These are phyloP conservation scores for Panaeolus papilionaceus DNA, from an alignment of 768 basidiomycete species.

Conservation along the genomic window DNA sequence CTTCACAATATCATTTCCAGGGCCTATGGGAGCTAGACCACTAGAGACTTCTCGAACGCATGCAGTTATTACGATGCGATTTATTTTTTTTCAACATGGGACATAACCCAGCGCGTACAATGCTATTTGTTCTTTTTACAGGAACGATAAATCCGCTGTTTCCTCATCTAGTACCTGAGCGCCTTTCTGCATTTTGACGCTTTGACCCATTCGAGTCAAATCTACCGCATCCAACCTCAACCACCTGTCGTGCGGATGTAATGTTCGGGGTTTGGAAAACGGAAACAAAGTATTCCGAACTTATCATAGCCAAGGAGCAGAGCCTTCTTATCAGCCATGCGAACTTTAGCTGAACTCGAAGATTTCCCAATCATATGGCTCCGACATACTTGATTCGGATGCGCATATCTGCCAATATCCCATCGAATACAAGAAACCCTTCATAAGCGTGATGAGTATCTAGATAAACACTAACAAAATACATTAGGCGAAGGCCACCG, in stretches of 20 bases:
- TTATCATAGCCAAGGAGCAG: neutral
- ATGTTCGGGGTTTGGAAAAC: neutral
- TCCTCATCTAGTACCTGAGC: neutral
- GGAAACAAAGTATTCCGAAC: neutral
- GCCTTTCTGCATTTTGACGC: neutral
- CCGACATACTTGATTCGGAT: neutral
- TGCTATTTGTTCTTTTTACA: too few relatives aligned
- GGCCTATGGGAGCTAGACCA: too few relatives aligned
- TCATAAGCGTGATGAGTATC: too few relatives aligned
- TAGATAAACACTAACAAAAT: too few relatives aligned
- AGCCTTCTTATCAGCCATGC: neutral
- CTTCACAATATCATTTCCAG: too few relatives aligned
- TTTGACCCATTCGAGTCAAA: neutral
- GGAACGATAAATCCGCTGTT: neutral
- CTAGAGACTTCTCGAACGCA: too few relatives aligned
- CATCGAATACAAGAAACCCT: neutral
- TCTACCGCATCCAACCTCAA: neutral
- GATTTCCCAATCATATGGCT: neutral
- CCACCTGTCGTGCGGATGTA: neutral
- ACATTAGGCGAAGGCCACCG: neutral
- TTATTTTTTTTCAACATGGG: too few relatives aligned
- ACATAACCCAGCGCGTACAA: too few relatives aligned
- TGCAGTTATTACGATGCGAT: too few relatives aligned
- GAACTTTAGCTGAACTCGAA: neutral
- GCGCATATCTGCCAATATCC: neutral